phyloP scores from a whole-genome alignment of 2,329 filamentous ascomycete species.

The Colletotrichum liriopes region DNA sequence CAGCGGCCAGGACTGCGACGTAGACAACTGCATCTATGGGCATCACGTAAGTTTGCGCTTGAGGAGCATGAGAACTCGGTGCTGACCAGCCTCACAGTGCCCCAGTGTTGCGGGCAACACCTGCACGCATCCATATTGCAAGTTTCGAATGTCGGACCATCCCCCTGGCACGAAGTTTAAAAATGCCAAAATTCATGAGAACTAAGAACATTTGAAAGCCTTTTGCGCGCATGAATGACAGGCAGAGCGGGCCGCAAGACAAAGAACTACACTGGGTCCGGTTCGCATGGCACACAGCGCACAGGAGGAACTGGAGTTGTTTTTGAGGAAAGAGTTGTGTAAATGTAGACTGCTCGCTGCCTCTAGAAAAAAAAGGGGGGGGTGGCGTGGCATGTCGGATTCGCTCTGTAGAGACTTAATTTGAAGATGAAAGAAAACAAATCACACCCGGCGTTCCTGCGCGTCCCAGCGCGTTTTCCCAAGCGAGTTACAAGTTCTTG shows the following conservation, averaged over 20 bases:
- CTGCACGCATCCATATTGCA: conserved; percentile 70
- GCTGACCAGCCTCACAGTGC: conserved; percentile 57
- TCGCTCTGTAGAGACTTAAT: not conserved
- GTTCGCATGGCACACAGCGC: not conserved
- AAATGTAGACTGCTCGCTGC: not conserved
- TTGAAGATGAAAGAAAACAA: too few relatives aligned
- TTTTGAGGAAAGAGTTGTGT: not conserved
- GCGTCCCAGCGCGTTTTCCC: not conserved
- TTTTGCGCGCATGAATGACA: not conserved
- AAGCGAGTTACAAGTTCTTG: not conserved
- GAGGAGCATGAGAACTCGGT: not conserved
- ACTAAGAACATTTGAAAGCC: conserved; percentile 43
- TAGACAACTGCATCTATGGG: conserved; percentile 74
- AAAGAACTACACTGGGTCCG: not conserved
- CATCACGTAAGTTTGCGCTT: conserved; percentile 67
- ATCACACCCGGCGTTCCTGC: not conserved
- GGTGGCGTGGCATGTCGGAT: not conserved
- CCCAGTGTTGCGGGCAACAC: conserved; percentile 66
- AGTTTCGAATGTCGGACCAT: conserved; percentile 68
- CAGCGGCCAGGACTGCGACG: conserved; percentile 70
- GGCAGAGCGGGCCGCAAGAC: not conserved
- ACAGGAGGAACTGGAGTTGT: not conserved
- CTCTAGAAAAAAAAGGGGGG: not conserved
- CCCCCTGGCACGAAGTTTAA: conserved; percentile 71
- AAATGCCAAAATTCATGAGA: conserved; percentile 53